Evolutionary conservation across 176 grass and related monocot genomes (phyloP), one percentile per base, ranked within the genome.

Genomic region (Bromus sterilis): DNA sequence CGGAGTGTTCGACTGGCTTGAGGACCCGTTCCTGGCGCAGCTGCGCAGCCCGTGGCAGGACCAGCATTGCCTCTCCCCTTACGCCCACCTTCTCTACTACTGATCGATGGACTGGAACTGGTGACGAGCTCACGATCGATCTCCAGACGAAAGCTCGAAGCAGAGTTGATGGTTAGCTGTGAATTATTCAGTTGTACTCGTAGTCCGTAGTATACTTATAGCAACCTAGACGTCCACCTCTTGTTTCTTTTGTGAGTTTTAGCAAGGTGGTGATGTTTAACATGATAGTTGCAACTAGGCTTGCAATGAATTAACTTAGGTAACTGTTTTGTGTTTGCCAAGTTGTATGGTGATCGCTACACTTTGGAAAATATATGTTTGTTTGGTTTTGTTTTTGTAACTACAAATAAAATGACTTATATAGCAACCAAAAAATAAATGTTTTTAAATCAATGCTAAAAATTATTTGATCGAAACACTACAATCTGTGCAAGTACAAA

Each of bases 31-130:
- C 34, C 78, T 90, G 56, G 25, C 82, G 57, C 94, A 92, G 80
- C 82, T 84, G 44, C 85, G 89, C 21, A 97, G 94, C 84, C 78
- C 94, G 18, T 97, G 89, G 94, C 85, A 90, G 42, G 94, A 94
- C 14, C 87, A 88, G 76, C 25, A 43, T 8, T 85, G 83, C 34
- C 43, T 87, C 75, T 97, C 91, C 41, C 85, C 91, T 2, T 86
- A 80, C 21, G 82, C 94, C 18, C 65, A 92, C 69, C 69, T 88
- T 44, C 85, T 97, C 20, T 86, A 76, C 37, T 88, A 86, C 24
- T 87, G 81, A 60, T 25, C n/a, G n/a, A 16, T 7, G 15, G 10
- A 20, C 49, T 21, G 18, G 2, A 16, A 12, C 4, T 56, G 67
- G 65, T 68, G 23, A 40, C 56, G 13, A 78, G 5, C 56, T 78